These are phyloP conservation scores for Suillus occidentalis DNA, from an alignment of 768 basidiomycete genomes.

Conservation along the genomic window DNA sequence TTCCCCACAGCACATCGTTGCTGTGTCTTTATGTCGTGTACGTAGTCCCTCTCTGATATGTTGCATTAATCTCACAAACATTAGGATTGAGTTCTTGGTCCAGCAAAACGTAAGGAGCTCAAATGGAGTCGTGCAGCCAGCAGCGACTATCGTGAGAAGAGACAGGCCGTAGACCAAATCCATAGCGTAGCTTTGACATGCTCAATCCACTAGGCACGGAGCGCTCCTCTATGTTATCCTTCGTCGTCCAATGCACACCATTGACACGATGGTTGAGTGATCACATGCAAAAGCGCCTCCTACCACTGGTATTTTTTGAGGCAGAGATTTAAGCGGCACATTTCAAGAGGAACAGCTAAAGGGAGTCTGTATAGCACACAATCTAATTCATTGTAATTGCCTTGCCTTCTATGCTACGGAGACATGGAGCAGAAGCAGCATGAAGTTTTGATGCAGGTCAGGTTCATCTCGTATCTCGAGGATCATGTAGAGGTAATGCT, in stretches of 20 bases:
- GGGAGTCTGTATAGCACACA: too few relatives aligned
- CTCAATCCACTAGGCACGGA: neutral
- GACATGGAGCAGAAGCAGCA: conserved; percentile 99
- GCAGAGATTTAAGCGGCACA: too few relatives aligned
- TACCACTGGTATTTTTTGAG: too few relatives aligned
- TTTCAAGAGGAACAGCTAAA: too few relatives aligned
- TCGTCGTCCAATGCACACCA: conserved; percentile 3
- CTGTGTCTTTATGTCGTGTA: too few relatives aligned
- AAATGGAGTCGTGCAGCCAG: neutral
- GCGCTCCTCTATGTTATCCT: conserved; percentile 2
- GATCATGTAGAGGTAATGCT: conserved; percentile 81
- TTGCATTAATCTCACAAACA: neutral
- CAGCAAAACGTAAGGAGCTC: too few relatives aligned
- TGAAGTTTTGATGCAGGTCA: conserved; percentile 96
- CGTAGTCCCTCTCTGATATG: neutral
- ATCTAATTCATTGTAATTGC: too few relatives aligned
- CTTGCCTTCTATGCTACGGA: conserved; percentile 46
- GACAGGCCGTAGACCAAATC: neutral
- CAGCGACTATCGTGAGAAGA: neutral
- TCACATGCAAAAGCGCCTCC: too few relatives aligned
- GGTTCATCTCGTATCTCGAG: conserved; percentile 90
- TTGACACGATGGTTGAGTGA: too few relatives aligned
- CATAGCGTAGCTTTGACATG: neutral
- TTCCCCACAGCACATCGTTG: too few relatives aligned
- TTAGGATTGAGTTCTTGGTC: neutral